Conservation (phyloP, 257 asterid genomes). For the Solanum arcanum region DNA sequence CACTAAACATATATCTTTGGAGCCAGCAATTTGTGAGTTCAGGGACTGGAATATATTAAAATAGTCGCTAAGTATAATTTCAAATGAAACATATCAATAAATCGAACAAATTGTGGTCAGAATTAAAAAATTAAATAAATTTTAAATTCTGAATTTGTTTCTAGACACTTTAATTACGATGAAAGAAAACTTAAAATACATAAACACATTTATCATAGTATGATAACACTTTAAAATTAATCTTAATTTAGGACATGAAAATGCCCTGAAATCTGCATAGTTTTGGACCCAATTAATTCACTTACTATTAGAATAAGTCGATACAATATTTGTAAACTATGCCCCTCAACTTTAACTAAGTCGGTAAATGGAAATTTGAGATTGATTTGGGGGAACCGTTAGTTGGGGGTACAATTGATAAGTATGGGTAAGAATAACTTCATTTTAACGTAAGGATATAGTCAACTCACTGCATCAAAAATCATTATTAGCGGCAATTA, state of each 20-base stretch:
- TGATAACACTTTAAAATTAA: neutral
- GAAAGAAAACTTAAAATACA: neutral
- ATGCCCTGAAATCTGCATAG: neutral
- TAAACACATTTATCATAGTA: neutral
- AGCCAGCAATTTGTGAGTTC: neutral
- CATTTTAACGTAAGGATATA: no score
- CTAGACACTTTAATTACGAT: no score
- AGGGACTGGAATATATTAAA: neutral
- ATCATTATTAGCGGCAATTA: no score
- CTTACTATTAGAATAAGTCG: neutral
- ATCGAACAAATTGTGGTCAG: neutral
- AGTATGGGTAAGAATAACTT: no score
- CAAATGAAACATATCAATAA: neutral
- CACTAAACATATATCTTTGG: neutral
- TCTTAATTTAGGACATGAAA: neutral
- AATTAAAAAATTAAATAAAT: neutral
- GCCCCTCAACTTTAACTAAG: no score
- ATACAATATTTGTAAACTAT: neutral
- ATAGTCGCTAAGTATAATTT: accelerated
- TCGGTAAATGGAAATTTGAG: no score
- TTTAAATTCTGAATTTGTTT: neutral
- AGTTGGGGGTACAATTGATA: no score
- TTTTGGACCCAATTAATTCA: neutral
- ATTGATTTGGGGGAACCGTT: no score
- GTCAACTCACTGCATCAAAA: no score